phyloP scores from a whole-genome alignment of 768 basidiomycete genomes.

The Leucosporidium yakuticum region DNA sequence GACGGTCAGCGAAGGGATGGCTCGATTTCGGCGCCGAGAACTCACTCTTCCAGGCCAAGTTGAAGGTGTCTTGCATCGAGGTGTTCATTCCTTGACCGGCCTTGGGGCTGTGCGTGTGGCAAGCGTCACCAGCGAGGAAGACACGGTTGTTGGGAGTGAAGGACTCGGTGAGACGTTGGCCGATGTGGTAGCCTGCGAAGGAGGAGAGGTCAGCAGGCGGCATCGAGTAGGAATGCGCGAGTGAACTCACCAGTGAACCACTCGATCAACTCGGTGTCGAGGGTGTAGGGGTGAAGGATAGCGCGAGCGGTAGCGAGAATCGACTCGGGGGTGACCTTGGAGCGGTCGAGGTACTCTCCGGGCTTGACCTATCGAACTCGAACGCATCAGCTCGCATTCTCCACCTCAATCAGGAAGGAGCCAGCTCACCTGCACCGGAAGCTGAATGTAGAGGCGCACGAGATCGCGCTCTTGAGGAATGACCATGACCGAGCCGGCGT shows the following conservation, averaged over 20 bases:
- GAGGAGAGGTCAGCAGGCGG: neutral
- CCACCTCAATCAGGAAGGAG: slow-evolving; percentile 30
- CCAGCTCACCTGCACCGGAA: slow-evolving; percentile 51
- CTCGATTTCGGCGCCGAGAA: too few species aligned
- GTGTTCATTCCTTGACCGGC: slow-evolving; percentile 51
- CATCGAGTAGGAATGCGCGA: neutral
- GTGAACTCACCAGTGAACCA: slow-evolving; percentile 25
- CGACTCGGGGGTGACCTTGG: slow-evolving; percentile 50
- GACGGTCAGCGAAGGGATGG: too few species aligned
- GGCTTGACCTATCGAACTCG: slow-evolving; percentile 42
- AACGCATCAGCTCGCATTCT: slow-evolving; percentile 16
- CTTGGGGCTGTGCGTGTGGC: slow-evolving; percentile 42
- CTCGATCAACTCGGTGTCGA: slow-evolving; percentile 34
- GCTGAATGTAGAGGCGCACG: slow-evolving; percentile 65
- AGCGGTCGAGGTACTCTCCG: slow-evolving; percentile 54
- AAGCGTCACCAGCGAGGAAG: slow-evolving; percentile 64
- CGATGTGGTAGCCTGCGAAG: slow-evolving; percentile 59
- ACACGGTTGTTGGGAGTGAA: slow-evolving; percentile 60
- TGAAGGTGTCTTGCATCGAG: slow-evolving; percentile 37
- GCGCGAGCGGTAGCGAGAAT: slow-evolving; percentile 56
- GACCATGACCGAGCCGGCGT: slow-evolving; percentile 54
- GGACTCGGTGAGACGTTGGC: slow-evolving; percentile 64
- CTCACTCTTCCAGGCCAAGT: slow-evolving; percentile 33
- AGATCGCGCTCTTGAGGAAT: slow-evolving; percentile 56
- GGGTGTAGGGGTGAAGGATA: slow-evolving; percentile 55